Conservation (phyloP, 2,329 filamentous ascomycete genomes). For the Lizonia empirigonia region DNA sequence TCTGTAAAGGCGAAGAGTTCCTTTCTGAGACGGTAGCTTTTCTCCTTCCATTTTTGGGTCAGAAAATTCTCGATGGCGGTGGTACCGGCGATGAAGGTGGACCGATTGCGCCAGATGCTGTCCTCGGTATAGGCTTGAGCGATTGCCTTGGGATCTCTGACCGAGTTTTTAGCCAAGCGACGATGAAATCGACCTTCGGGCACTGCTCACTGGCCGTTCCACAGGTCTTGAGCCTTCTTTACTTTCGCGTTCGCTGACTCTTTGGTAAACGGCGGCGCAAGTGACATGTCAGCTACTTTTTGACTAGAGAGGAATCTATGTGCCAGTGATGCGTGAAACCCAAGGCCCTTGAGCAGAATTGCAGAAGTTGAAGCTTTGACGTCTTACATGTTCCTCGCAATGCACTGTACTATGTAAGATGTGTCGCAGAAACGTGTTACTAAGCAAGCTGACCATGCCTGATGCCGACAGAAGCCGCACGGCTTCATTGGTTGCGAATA, state of each 20-base stretch:
- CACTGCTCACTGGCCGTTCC: constrained; percentile 73
- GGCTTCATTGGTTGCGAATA: neutral
- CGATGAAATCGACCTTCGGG: neutral
- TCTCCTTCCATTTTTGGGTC: constrained; percentile 76
- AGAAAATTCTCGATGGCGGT: constrained; percentile 72
- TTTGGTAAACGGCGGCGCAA: constrained; percentile 73
- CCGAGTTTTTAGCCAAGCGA: constrained; percentile 11
- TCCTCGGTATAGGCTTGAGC: constrained; percentile 76
- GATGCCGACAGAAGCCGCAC: neutral
- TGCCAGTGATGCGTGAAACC: neutral
- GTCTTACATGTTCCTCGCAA: neutral
- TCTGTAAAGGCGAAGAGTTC: constrained; percentile 80
- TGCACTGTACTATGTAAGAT: neutral
- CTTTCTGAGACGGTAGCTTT: constrained; percentile 76
- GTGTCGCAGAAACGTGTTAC: neutral
- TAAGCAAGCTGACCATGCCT: constrained; percentile 4
- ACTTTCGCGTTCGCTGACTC: constrained; percentile 77
- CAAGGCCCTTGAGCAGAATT: neutral
- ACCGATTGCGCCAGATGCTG: constrained; percentile 81
- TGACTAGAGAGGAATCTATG: neutral
- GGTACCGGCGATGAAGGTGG: constrained; percentile 70
- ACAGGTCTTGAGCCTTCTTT: constrained; percentile 80
- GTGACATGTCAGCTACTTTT: constrained; percentile 45
- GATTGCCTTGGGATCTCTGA: constrained; percentile 67
- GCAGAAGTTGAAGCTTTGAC: neutral